Base-by-base conservation (phyloP, 1,284 basidiomycete genomes). In the Rugiboletus extremiorientalis region DNA sequence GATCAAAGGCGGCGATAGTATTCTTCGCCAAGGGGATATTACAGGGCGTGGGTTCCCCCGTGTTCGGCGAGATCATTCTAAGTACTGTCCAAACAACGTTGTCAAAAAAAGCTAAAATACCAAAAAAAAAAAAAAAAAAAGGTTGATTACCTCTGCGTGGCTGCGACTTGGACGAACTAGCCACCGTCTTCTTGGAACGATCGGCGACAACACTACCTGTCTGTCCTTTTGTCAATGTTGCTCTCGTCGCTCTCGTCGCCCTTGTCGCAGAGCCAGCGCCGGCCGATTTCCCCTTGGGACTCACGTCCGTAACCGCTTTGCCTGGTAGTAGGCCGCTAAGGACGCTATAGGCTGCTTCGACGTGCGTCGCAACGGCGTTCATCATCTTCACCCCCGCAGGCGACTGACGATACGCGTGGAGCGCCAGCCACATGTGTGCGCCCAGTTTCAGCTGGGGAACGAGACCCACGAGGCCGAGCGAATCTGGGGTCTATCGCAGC, bases 341-440 rank as follows among this genome's bases (percentile, higher is more conserved):
- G 15, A 83, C 65, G 22, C 65, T 70, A 61, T 77, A 84, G 0
- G 84, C 85, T 22, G 80, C 72, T 30, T 83, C 81, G 1, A 79
- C 73, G 58, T 85, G 79, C 27, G 69, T 60, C 16, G 76, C 69
- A 30, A 86, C 76, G 11, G 76, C 61, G 0, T 69, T 60, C 51
- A 72, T 76, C 65, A 81, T 80, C 27, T 69, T 60, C 23, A 52
- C 46, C 11, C 63, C 77, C 6, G 69, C 74, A 30, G 59, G 54
- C 22, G 54, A 58, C 15, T 71, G 74, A 22, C 81, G 79, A 68
- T 91, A 88, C 3, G 80, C 79, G 63, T 88, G 84, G 16, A 91
- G 70, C 1, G 84, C 82, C 40, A 82, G 68, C 86, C 86, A 89
- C n/a, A 90, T 74, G 61, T 86, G 79, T 4, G 76, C 72, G 3